Evolutionary conservation across 2,329 filamentous ascomycete genomes (phyloP).

Genomic region (Eutypa lata): DNA sequence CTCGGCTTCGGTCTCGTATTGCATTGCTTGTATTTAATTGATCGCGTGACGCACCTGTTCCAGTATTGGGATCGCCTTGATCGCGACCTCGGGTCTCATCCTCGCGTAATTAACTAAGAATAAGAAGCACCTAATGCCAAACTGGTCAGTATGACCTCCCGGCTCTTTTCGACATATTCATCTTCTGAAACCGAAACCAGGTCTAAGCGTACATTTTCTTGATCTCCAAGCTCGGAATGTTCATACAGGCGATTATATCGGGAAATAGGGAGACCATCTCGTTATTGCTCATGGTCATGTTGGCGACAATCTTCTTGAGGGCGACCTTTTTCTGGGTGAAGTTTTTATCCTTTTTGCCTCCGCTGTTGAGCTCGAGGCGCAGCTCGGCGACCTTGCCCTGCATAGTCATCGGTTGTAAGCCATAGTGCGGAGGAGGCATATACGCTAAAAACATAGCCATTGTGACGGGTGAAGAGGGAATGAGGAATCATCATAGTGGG

Average conservation of each 20-base stretch:
- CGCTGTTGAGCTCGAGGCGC: slow-evolving; percentile 87
- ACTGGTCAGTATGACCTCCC: slow-evolving; percentile 24
- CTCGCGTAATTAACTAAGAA: slow-evolving; percentile 97
- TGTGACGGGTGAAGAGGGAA: slow-evolving; percentile 8
- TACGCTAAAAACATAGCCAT: slow-evolving; percentile 54
- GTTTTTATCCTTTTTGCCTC: slow-evolving; percentile 98
- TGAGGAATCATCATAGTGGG: slow-evolving; percentile 20
- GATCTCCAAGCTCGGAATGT: slow-evolving; percentile 89
- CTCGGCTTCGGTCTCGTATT: not conserved
- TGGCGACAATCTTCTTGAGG: slow-evolving; percentile 98
- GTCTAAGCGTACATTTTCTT: slow-evolving; percentile 84
- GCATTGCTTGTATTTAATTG: not conserved
- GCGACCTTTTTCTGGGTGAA: slow-evolving; percentile 93
- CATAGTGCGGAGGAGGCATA: slow-evolving; percentile 41
- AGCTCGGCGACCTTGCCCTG: slow-evolving; percentile 99
- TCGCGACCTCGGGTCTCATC: slow-evolving; percentile 87
- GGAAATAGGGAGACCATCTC: slow-evolving; percentile 98
- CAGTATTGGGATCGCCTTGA: slow-evolving; percentile 87
- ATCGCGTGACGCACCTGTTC: slow-evolving; percentile 58
- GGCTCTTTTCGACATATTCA: slow-evolving; percentile 8
- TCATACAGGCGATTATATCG: slow-evolving; percentile 94
- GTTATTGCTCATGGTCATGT: slow-evolving; percentile 99
- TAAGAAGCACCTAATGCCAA: slow-evolving; percentile 76
- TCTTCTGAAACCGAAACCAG: not conserved
- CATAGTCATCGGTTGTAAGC: slow-evolving; percentile 52